A percentile compares a stretch with the other conserved stretches of the same genome.
phyloP scores from a whole-genome alignment of 106 monocot species.

The Dioscorea alata region DNA sequence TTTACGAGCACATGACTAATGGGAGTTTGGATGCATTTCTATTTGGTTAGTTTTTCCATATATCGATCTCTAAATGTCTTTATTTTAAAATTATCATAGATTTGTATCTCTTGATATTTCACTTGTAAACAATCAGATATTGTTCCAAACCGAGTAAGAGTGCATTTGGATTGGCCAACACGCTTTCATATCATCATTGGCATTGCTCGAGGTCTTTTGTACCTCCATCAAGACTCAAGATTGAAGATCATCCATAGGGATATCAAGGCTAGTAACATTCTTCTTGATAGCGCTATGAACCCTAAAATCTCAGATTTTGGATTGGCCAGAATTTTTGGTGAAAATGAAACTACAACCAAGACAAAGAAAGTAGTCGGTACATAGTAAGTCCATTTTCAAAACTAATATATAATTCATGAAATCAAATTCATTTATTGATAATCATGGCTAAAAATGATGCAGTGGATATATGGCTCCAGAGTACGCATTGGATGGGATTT shows the following conservation, averaged over 20 bases:
- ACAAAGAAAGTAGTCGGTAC: slow-evolving; percentile 35
- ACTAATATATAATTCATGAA: not conserved
- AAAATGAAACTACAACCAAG: slow-evolving; percentile 6
- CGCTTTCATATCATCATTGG: slow-evolving; percentile 21
- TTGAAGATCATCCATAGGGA: slow-evolving; percentile 35
- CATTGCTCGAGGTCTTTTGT: slow-evolving; percentile 32
- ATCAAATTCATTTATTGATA: not conserved
- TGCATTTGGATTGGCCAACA: slow-evolving; percentile 13
- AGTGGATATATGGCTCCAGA: slow-evolving; percentile 50
- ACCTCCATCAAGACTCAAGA: slow-evolving; percentile 38
- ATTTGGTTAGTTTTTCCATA: not conserved
- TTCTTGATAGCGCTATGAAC: slow-evolving; percentile 34
- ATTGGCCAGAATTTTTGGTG: slow-evolving; percentile 32
- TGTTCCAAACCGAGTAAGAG: not conserved
- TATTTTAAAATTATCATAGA: too few species aligned
- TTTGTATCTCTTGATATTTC: too few species aligned
- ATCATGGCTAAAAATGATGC: not conserved
- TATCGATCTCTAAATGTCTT: not conserved
- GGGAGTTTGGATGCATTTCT: not conserved
- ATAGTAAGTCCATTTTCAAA: slow-evolving; percentile 24
- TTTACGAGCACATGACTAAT: slow-evolving; percentile 1
- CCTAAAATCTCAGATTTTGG: slow-evolving; percentile 51
- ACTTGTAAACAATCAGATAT: too few species aligned
- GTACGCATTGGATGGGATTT: slow-evolving; percentile 33
- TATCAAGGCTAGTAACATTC: slow-evolving; percentile 40